A percentile compares a stretch with the other conserved stretches of the same genome.
Evolutionary conservation across 2,329 filamentous ascomycete genomes (phyloP).

Genomic region (Ophiostoma triangulosporum): DNA sequence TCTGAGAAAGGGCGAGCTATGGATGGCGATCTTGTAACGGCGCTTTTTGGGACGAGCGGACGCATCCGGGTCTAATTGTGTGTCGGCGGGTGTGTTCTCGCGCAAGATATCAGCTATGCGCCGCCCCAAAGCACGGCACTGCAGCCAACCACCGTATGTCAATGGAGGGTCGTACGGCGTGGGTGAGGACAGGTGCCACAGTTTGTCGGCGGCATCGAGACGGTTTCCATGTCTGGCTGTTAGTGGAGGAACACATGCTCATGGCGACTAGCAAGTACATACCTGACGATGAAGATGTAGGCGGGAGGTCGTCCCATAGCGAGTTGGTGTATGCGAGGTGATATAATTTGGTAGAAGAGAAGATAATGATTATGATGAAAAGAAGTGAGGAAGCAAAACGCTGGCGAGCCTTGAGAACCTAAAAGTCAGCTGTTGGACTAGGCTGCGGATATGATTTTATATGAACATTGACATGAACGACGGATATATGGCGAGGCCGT

Average conservation of each 20-base stretch:
- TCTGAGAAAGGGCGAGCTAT: constrained; percentile 85
- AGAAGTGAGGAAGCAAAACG: neutral
- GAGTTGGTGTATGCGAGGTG: too few species aligned
- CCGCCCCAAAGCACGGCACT: constrained; percentile 67
- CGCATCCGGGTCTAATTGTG: neutral
- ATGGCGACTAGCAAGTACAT: constrained; percentile 13
- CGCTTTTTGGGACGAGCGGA: constrained; percentile 31
- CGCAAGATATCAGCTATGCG: constrained; percentile 65
- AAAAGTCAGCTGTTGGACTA: neutral
- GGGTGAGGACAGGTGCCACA: constrained; percentile 86
- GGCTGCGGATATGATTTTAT: neutral
- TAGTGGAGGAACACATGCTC: neutral
- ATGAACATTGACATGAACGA: too few species aligned
- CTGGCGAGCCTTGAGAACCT: neutral
- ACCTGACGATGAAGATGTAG: constrained; percentile 38
- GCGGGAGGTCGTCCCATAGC: constrained; percentile 34
- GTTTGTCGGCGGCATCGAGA: constrained; percentile 85
- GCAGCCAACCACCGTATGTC: constrained; percentile 87
- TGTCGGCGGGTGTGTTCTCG: constrained; percentile 33
- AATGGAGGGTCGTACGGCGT: constrained; percentile 92
- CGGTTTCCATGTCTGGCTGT: constrained; percentile 70
- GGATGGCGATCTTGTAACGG: constrained; percentile 68
- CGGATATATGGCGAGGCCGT: too few species aligned
- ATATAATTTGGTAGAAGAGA: neutral
- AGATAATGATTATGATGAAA: neutral